These are phyloP conservation scores for Salix udensis DNA, from an alignment of 345 rosid genomes.

Conservation along the genomic window DNA sequence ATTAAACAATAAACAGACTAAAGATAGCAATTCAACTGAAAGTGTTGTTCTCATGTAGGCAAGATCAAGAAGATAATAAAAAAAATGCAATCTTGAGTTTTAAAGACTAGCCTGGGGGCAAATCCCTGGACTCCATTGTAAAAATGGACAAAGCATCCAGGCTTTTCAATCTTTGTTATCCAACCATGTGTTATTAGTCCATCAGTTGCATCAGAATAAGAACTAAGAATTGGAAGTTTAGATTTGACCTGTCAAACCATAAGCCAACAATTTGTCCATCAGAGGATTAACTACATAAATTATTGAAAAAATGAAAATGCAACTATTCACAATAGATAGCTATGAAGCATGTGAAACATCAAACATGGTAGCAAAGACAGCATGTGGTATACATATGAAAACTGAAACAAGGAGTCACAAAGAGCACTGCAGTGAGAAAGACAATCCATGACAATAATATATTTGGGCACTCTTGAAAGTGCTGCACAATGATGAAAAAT, in stretches of 20 bases:
- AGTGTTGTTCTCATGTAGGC: not conserved
- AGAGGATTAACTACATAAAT: not conserved
- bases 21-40: not conserved
- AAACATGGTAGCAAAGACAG: not conserved
- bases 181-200: constrained; percentile 90
- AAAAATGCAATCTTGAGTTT: constrained; percentile 8
- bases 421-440: not conserved
- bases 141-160: constrained; percentile 92
- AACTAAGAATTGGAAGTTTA: constrained; percentile 71
- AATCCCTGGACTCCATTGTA: constrained; percentile 98
- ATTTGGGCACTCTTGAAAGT: not conserved
- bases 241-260: constrained; percentile 75
- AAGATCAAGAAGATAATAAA: not conserved
- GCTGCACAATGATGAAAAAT: not conserved
- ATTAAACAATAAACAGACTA: not conserved
- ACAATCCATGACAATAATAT: not conserved
- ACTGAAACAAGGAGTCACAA: not conserved
- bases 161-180: constrained; percentile 90
- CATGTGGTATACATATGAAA: not conserved
- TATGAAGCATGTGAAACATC: not conserved
- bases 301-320: not conserved
- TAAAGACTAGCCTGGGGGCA: constrained; percentile 61
- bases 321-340: not conserved
- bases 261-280: constrained; percentile 1
- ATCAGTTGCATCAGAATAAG: constrained; percentile 77